A percentile compares a stretch with the other conserved stretches of the same genome.
Evolutionary conservation across 164 flowering plant genomes (phyloP).

Genomic region (Piper longum): DNA sequence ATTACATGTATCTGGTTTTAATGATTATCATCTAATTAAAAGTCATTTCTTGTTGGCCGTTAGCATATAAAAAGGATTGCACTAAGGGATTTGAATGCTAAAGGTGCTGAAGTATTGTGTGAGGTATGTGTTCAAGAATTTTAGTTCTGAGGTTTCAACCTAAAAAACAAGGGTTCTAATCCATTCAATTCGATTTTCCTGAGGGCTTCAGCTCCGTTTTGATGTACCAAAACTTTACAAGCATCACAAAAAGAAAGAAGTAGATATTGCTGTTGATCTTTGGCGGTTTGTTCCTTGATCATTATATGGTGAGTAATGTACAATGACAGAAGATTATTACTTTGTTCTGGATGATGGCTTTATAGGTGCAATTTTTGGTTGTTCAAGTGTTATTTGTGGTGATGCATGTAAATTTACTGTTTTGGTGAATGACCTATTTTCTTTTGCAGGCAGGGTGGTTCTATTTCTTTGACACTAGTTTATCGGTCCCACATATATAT

Average conservation of each 20-base stretch:
- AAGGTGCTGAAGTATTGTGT: conserved; percentile 79
- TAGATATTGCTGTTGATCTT: conserved; percentile 79
- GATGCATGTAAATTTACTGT: no score
- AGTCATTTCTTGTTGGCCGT: background rate
- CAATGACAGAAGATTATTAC: background rate
- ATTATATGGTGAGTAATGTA: background rate
- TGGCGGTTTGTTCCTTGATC: conserved; percentile 74
- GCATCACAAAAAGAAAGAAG: conserved; percentile 89
- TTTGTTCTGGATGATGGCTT: no score
- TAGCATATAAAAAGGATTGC: conserved; percentile 70
- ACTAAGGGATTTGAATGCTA: conserved; percentile 50
- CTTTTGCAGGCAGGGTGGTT: no score
- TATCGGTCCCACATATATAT: no score
- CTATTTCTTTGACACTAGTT: no score
- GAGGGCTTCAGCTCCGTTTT: conserved; percentile 50
- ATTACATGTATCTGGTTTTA: no score
- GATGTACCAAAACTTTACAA: conserved; percentile 81
- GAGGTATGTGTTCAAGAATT: conserved; percentile 32
- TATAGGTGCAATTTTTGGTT: no score
- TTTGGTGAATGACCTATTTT: no score
- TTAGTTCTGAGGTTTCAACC: background rate
- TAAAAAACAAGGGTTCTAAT: background rate
- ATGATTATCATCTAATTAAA: no score
- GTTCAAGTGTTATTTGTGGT: no score
- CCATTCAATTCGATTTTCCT: background rate